A percentile compares a stretch with the other conserved stretches of the same genome.
phyloP scores from a whole-genome alignment of 345 rosid genomes.

The Pugionium cornutum region DNA sequence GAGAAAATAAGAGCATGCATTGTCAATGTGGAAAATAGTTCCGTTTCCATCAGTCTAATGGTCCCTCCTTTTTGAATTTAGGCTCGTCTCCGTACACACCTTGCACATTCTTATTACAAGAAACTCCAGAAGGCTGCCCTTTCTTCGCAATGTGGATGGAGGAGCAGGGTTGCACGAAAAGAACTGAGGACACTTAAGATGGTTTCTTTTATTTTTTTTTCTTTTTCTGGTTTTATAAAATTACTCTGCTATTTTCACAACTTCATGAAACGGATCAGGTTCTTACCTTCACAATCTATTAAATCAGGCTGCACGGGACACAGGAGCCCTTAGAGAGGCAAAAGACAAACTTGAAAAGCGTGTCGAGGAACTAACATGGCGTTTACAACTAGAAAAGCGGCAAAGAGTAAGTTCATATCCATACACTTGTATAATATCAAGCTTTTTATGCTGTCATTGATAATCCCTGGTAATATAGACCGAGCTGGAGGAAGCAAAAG shows the following conservation, averaged over 20 bases:
- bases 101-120: constrained; percentile 74
- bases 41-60: constrained; percentile 23
- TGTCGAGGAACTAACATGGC: constrained; percentile 88
- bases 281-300: constrained; percentile 36
- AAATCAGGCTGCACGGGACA: constrained; percentile 88
- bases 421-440: constrained; percentile 20
- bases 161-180: constrained; percentile 88
- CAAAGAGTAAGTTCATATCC: constrained; percentile 62
- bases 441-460: constrained; percentile 4
- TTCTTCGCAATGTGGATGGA: constrained; percentile 93
- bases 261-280: constrained; percentile 18
- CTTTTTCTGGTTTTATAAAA: neutral
- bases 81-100: constrained; percentile 77
- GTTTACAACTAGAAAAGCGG: constrained; percentile 76
- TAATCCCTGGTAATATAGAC: constrained; percentile 45
- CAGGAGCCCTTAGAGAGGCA: constrained; percentile 95
- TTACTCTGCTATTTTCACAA: constrained; percentile 1
- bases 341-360: constrained; percentile 86
- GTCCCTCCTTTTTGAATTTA: constrained; percentile 41
- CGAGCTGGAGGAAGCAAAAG: constrained; percentile 89
- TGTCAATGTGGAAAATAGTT: neutral
- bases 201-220: constrained; percentile 44
- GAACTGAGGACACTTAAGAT: constrained; percentile 90
- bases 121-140: constrained; percentile 82
- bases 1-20: neutral